A percentile compares a stretch with the other conserved stretches of the same genome.
Evolutionary conservation across 2,329 filamentous ascomycete species (phyloP).

Genomic region (Beauveria australis): DNA sequence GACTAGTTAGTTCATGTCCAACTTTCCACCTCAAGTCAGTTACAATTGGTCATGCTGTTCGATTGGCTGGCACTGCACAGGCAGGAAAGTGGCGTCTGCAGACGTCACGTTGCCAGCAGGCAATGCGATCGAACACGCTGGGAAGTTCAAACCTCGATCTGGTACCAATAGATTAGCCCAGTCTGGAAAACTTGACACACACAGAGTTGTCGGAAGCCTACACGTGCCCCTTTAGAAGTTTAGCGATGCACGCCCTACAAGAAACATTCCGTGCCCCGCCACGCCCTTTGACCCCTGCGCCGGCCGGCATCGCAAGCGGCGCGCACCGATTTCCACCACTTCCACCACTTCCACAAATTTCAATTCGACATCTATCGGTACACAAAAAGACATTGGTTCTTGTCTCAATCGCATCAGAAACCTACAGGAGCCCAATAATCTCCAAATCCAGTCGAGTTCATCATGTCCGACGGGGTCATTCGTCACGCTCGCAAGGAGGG

Average conservation of each 20-base stretch:
- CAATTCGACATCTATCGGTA: background rate
- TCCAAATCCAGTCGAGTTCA: background rate
- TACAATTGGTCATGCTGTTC: background rate
- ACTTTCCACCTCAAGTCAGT: too few relatives aligned
- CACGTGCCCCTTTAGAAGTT: too few relatives aligned
- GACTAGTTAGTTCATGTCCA: too few relatives aligned
- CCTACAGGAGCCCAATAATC: background rate
- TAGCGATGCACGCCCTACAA: background rate
- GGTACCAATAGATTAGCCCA: background rate
- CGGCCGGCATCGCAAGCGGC: conserved; percentile 8
- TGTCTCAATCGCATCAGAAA: background rate
- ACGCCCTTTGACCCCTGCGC: conserved; percentile 1
- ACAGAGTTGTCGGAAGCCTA: too few relatives aligned
- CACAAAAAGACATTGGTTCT: background rate
- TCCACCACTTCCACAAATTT: background rate
- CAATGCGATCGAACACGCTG: background rate
- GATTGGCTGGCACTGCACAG: background rate
- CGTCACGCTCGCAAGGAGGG: conserved; percentile 10
- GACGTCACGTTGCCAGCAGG: background rate
- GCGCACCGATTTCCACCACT: background rate
- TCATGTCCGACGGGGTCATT: conserved; percentile 3
- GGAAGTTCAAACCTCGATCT: background rate
- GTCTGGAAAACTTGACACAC: background rate
- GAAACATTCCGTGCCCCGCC: conserved; percentile 1
- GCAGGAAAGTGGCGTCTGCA: background rate